Conservation (phyloP, 1,284 basidiomycete genomes). For the Xanthoconium separans region DNA sequence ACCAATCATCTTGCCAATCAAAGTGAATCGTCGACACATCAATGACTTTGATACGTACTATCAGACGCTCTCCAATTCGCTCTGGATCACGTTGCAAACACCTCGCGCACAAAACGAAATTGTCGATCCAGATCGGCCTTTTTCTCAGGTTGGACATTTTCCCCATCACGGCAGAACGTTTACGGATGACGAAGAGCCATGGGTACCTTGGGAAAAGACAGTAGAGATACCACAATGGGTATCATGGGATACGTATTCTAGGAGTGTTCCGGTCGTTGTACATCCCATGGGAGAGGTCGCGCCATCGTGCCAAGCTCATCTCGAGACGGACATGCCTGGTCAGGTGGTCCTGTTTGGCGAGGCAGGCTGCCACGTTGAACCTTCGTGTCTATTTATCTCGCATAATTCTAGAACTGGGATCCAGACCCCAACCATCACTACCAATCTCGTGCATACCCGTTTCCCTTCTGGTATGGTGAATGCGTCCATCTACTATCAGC, state of each 20-base stretch:
- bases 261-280: conserved; percentile 1
- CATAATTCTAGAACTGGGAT: too few species aligned
- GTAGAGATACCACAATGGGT: not conserved
- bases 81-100: not conserved
- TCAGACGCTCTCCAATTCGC: not conserved
- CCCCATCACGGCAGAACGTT: not conserved
- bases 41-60: not conserved
- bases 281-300: not conserved
- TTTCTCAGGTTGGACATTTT: not conserved
- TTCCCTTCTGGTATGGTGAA: too few species aligned
- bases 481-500: too few species aligned
- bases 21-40: not conserved
- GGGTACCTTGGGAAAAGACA: conserved; percentile 20
- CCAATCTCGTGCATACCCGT: too few species aligned
- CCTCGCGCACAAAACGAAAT: not conserved
- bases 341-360: conserved; percentile 9
- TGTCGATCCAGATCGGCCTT: not conserved
- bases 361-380: not conserved
- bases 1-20: not conserved
- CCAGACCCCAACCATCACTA: too few species aligned
- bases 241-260: not conserved
- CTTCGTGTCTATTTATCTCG: too few species aligned
- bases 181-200: conserved; percentile 16
- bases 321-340: not conserved
- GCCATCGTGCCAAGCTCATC: not conserved